Percentiles rank a stretch among this genome's conserved stretches.
Conservation (phyloP, 2,329 filamentous ascomycete genomes). For the Fusarium circinatum region DNA sequence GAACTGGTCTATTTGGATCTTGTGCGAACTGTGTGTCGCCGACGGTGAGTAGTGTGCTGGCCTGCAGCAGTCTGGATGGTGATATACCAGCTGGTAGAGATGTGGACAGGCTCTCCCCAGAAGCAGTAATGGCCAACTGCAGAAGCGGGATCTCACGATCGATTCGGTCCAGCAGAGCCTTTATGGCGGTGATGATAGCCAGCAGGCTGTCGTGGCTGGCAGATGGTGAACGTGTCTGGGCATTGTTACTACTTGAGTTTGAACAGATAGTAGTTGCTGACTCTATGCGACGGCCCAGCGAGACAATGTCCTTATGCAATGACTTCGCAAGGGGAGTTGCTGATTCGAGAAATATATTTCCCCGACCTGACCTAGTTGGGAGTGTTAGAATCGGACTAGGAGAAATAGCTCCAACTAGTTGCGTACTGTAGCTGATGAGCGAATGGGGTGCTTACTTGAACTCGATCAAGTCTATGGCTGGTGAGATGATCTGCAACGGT, state of each 20-base stretch:
- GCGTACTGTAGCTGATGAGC: slow-evolving; percentile 2
- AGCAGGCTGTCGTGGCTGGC: slow-evolving; percentile 69
- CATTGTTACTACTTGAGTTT: slow-evolving; percentile 50
- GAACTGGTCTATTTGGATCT: slow-evolving; percentile 70
- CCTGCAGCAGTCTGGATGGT: slow-evolving; percentile 88
- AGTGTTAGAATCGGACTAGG: slow-evolving; percentile 17
- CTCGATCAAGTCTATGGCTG: slow-evolving; percentile 91
- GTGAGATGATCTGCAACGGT: slow-evolving; percentile 78
- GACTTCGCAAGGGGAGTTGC: slow-evolving; percentile 85
- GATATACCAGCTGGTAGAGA: slow-evolving; percentile 85
- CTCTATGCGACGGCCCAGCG: slow-evolving; percentile 79
- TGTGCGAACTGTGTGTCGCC: slow-evolving; percentile 85
- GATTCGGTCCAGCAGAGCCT: slow-evolving; percentile 77
- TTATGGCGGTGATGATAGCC: slow-evolving; percentile 79
- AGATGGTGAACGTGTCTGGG: slow-evolving; percentile 53
- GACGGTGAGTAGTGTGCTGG: slow-evolving; percentile 88
- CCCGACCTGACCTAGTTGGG: slow-evolving; percentile 58
- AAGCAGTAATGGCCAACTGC: slow-evolving; percentile 93
- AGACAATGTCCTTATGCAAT: slow-evolving; percentile 84
- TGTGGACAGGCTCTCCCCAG: slow-evolving; percentile 86
- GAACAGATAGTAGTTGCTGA: slow-evolving; percentile 74
- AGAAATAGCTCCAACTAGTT: neutral
- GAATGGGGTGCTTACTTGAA: slow-evolving; percentile 70
- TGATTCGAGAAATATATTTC: slow-evolving; percentile 76
- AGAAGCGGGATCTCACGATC: slow-evolving; percentile 92